A percentile compares a stretch with the other conserved stretches of the same genome.
phyloP scores from a whole-genome alignment of 805 yeast species.

The Kuraishia piskuri region DNA sequence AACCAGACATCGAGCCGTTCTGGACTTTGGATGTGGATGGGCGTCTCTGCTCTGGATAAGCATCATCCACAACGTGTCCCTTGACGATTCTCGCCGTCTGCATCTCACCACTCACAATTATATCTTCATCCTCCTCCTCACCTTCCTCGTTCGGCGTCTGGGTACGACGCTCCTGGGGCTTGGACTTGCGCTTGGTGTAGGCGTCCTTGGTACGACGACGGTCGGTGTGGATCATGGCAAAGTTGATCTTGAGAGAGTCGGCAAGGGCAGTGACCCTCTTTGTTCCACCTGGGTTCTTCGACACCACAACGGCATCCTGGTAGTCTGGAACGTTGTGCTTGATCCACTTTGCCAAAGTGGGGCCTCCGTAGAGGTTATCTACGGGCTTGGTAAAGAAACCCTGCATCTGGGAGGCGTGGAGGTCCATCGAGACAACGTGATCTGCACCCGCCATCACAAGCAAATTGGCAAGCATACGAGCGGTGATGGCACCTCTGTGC shows the following conservation, averaged over 20 bases:
- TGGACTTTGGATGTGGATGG: neutral
- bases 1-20: neutral
- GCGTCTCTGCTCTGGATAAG: conserved; percentile 2
- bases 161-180: conserved; percentile 22
- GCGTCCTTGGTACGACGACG: conserved; percentile 81
- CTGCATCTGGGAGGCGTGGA: conserved; percentile 97
- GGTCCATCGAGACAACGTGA: conserved; percentile 95
- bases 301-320: conserved; percentile 86
- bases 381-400: conserved; percentile 97
- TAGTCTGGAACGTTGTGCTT: conserved; percentile 82
- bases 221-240: conserved; percentile 99
- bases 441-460: conserved; percentile 98
- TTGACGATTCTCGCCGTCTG: conserved; percentile 94
- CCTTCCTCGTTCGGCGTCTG: conserved; percentile 19
- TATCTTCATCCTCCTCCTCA: conserved; percentile 53
- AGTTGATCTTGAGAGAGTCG: conserved; percentile 90
- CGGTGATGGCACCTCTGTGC: conserved; percentile 98
- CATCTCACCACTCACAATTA: conserved; percentile 66
- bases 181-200: conserved; percentile 34
- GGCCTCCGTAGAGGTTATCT: conserved; percentile 93
- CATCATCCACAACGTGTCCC: conserved; percentile 95
- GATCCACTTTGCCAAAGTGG: conserved; percentile 94
- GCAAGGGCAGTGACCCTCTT: conserved; percentile 96
- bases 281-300: conserved; percentile 99
- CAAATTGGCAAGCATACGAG: conserved; percentile 93